phyloP scores from a whole-genome alignment of 1,284 basidiomycete species.

The Cryptococcus sp. region DNA sequence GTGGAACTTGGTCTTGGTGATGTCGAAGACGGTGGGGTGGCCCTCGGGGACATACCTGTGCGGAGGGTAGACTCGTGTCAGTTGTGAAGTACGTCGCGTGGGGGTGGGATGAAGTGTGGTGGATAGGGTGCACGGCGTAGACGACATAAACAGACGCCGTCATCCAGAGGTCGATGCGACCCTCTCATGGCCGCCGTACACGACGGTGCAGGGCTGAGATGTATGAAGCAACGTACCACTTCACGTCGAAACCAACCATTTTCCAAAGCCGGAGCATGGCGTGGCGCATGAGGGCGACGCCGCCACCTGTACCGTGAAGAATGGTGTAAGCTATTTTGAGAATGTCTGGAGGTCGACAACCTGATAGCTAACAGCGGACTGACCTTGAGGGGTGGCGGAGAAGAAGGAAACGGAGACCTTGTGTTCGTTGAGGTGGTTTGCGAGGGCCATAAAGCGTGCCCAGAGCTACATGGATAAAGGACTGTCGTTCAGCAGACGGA shows the following conservation, averaged over 20 bases:
- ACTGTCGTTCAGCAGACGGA: background rate
- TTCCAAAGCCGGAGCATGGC: constrained; percentile 77
- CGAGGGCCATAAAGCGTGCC: constrained; percentile 61
- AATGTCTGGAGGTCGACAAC: no score
- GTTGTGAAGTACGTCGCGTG: no score
- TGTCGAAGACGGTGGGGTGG: constrained; percentile 81
- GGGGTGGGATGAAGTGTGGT: background rate
- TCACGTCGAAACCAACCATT: constrained; percentile 68
- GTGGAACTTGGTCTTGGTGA: constrained; percentile 75
- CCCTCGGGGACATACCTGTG: constrained; percentile 69
- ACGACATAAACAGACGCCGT: no score
- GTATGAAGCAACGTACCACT: constrained; percentile 58
- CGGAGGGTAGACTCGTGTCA: background rate
- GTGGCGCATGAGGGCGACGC: constrained; percentile 86
- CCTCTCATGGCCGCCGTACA: no score
- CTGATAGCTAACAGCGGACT: constrained; percentile 48
- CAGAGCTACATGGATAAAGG: constrained; percentile 21
- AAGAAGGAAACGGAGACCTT: constrained; percentile 83
- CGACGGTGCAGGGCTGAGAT: no score
- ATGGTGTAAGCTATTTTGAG: background rate
- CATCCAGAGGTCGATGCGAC: no score
- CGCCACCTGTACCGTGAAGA: constrained; percentile 54
- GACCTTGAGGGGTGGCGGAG: constrained; percentile 81
- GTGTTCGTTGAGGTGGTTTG: constrained; percentile 73
- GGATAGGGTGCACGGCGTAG: no score